A percentile compares a stretch with the other conserved stretches of the same genome.
phyloP scores from a whole-genome alignment of 2,329 filamentous ascomycete genomes.

The Penicillium palitans region DNA sequence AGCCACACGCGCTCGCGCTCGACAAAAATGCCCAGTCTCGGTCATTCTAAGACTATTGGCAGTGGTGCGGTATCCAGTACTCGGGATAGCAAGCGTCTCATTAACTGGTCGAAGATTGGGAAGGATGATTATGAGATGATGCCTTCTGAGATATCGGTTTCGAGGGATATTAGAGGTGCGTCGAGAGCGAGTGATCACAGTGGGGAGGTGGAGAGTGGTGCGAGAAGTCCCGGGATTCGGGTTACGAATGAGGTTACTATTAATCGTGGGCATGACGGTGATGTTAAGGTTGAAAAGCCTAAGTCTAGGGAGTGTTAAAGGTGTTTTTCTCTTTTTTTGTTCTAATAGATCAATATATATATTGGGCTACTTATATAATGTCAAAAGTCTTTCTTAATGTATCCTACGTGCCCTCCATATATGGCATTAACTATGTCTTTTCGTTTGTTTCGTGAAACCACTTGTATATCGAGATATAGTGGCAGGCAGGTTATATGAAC shows the following conservation, averaged over 20 bases:
- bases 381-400: neutral
- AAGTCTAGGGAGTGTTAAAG: neutral
- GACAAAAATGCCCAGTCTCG: conserved; percentile 13
- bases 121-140: conserved; percentile 32
- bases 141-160: conserved; percentile 25
- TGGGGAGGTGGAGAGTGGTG: neutral
- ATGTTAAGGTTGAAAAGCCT: neutral
- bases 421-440: neutral
- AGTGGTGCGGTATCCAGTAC: conserved; percentile 17
- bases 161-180: conserved; percentile 1
- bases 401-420: neutral
- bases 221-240: conserved; percentile 18
- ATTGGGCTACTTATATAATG: neutral
- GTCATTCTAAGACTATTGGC: conserved; percentile 14
- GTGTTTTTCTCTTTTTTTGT: neutral
- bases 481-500: neutral
- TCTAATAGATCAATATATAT: neutral
- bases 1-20: conserved; percentile 23
- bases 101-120: conserved; percentile 24
- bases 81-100: conserved; percentile 25
- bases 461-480: neutral
- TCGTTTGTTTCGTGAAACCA: neutral
- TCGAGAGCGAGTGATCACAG: neutral
- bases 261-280: neutral
- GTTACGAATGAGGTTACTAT: conserved; percentile 29